phyloP scores from a whole-genome alignment of 345 rosid species.

The Brassica incana region DNA sequence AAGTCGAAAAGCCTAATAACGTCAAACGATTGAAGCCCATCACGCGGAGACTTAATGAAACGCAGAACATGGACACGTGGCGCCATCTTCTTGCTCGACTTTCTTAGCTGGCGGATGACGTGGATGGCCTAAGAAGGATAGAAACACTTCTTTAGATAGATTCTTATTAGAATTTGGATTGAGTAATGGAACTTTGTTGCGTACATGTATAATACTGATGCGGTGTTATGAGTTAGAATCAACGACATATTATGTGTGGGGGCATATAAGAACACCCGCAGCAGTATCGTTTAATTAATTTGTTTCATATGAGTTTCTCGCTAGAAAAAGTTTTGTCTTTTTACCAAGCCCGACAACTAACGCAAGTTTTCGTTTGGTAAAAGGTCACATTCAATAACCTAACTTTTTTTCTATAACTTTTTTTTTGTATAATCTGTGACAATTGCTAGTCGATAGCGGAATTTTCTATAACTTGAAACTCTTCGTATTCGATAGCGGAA shows the following conservation, averaged over 20 bases:
- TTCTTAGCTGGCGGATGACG: too few relatives aligned
- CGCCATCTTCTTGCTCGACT: too few relatives aligned
- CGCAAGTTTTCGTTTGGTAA: background rate
- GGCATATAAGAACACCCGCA: background rate
- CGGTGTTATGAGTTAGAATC: background rate
- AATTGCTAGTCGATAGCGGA: background rate
- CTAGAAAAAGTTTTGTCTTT: too few relatives aligned
- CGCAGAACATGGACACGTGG: too few relatives aligned
- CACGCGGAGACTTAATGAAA: too few relatives aligned
- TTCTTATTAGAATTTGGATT: slow-evolving; percentile 16
- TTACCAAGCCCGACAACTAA: background rate
- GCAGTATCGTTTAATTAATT: background rate
- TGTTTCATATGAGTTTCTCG: background rate
- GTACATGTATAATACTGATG: background rate
- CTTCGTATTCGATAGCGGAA: background rate
- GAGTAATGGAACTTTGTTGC: background rate
- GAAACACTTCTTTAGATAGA: background rate
- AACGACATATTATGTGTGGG: background rate
- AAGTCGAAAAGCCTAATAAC: too few relatives aligned
- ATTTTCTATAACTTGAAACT: too few relatives aligned
- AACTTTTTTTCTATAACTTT: background rate
- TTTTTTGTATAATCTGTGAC: background rate
- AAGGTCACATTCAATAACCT: background rate
- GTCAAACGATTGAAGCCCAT: too few relatives aligned
- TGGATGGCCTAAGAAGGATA: too few relatives aligned